These are phyloP conservation scores for Claviceps monticola DNA, from an alignment of 2,329 filamentous ascomycete species.

Conservation along the genomic window DNA sequence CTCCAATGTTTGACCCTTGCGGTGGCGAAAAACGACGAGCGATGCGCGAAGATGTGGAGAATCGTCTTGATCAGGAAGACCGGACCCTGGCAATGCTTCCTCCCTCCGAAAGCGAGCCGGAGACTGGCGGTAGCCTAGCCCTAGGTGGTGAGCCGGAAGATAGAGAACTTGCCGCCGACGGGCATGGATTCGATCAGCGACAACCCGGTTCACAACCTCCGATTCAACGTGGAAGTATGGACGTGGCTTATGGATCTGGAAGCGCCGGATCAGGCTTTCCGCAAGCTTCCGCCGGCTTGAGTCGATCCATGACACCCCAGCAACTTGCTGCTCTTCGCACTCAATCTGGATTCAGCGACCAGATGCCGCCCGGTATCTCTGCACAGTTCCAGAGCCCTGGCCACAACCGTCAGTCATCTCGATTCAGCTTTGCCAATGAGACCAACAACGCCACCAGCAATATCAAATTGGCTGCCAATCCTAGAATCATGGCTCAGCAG, in stretches of 20 bases:
- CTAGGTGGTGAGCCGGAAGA: conserved; percentile 90
- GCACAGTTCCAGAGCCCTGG: conserved; percentile 45
- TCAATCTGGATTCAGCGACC: conserved; percentile 43
- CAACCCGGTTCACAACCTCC: conserved; percentile 62
- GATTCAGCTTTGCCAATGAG: conserved; percentile 80
- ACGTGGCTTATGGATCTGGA: conserved; percentile 40
- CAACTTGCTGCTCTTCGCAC: conserved; percentile 57
- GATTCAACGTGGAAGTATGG: conserved; percentile 49
- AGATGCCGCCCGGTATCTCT: conserved; percentile 45
- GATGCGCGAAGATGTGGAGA: conserved; percentile 59
- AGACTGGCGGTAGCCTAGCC: conserved; percentile 72
- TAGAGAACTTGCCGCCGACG: conserved; percentile 40
- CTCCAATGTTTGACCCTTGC: conserved; percentile 68
- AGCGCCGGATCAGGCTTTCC: conserved; percentile 33
- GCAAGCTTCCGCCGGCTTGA: conserved; percentile 35
- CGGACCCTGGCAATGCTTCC: conserved; percentile 28
- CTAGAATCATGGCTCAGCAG: conserved; percentile 72
- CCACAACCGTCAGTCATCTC: conserved; percentile 71
- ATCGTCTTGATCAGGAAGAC: conserved; percentile 36
- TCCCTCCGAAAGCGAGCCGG: conserved; percentile 56
- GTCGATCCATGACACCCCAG: conserved; percentile 66
- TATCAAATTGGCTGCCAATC: conserved; percentile 66
- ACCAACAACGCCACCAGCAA: conserved; percentile 33
- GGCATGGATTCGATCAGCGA: conserved; percentile 40
- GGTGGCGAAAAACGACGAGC: conserved; percentile 71